Conservation (phyloP, 495 filamentous ascomycete genomes). For the Bombardia bombarda region DNA sequence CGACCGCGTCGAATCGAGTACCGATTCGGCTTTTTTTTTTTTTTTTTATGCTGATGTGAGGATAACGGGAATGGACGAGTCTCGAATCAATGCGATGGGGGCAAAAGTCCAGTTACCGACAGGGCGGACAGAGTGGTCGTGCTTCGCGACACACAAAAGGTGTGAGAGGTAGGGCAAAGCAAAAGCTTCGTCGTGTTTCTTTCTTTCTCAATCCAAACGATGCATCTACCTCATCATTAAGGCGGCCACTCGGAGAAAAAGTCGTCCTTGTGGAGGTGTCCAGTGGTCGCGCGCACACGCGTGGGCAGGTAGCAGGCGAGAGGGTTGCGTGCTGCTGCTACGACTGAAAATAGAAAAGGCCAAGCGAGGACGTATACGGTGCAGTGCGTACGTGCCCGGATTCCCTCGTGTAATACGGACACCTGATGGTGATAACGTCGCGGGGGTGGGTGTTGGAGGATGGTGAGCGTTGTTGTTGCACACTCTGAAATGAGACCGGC, state of each 20-base stretch:
- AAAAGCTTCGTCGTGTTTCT: not conserved
- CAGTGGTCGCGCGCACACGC: not conserved
- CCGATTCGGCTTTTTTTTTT: too few species aligned
- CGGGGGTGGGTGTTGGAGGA: not conserved
- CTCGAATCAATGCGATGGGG: too few species aligned
- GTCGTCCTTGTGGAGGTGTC: not conserved
- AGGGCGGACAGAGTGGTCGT: too few species aligned
- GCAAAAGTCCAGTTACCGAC: too few species aligned
- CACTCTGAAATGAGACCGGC: conserved; percentile 6
- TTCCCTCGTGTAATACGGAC: conserved; percentile 11
- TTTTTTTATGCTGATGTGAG: too few species aligned
- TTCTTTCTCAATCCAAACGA: too few species aligned
- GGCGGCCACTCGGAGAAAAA: not conserved
- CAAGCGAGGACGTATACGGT: not conserved
- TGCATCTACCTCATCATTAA: too few species aligned
- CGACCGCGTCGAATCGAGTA: conserved; percentile 1
- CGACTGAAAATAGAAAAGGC: not conserved
- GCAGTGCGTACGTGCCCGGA: too few species aligned
- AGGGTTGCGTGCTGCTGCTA: not conserved
- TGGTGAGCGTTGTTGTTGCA: conserved; percentile 4
- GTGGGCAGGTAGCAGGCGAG: not conserved
- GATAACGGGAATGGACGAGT: too few species aligned
- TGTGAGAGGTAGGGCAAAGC: not conserved
- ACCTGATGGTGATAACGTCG: conserved; percentile 13
- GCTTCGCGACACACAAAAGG: too few species aligned